Percentiles rank a stretch among this genome's conserved stretches.
Evolutionary conservation across 2,329 filamentous ascomycete genomes (phyloP).

Genomic region (Ilyonectria robusta): DNA sequence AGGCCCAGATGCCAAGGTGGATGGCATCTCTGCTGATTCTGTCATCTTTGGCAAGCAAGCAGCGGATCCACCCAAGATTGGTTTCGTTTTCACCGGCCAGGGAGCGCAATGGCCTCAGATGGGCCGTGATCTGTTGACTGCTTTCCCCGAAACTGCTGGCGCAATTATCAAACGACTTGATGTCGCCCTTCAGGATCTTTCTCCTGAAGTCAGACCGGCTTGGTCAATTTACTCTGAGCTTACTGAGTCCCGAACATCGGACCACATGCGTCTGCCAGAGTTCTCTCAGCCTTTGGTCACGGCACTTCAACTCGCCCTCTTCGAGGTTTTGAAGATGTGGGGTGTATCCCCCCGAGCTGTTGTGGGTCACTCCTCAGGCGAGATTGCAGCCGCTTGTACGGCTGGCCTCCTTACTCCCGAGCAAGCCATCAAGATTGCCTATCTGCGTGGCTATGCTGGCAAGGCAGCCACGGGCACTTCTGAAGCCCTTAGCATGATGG

Average conservation of each 20-base stretch:
- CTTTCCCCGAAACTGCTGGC: conserved; percentile 15
- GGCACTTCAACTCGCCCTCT: conserved; percentile 57
- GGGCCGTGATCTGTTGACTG: conserved; percentile 49
- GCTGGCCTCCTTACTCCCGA: conserved; percentile 29
- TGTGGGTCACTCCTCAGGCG: conserved; percentile 55
- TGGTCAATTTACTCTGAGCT: conserved; percentile 40
- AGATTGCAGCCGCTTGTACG: conserved; percentile 54
- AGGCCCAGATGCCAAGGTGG: conserved; percentile 8
- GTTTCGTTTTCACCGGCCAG: conserved; percentile 54
- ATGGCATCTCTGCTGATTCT: conserved; percentile 16
- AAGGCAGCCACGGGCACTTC: conserved; percentile 8
- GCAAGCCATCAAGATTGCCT: conserved; percentile 50
- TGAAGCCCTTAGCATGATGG: conserved; percentile 22
- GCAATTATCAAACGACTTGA: conserved; percentile 39
- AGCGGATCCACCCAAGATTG: conserved; percentile 28
- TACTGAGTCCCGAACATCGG: conserved; percentile 16
- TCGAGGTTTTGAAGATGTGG: conserved; percentile 50
- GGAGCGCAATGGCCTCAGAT: conserved; percentile 55
- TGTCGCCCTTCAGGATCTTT: conserved; percentile 35
- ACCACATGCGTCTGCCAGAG: conserved; percentile 36
- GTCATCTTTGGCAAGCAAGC: conserved; percentile 22
- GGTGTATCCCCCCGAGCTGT: conserved; percentile 47
- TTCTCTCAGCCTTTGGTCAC: conserved; percentile 57
- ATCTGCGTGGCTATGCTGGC: conserved; percentile 47
- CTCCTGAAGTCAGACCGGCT: conserved; percentile 6